Percentiles rank a stretch among this genome's conserved stretches.
Conservation (phyloP, 2,329 filamentous ascomycete species). For the Ascosphaera aggregata region DNA sequence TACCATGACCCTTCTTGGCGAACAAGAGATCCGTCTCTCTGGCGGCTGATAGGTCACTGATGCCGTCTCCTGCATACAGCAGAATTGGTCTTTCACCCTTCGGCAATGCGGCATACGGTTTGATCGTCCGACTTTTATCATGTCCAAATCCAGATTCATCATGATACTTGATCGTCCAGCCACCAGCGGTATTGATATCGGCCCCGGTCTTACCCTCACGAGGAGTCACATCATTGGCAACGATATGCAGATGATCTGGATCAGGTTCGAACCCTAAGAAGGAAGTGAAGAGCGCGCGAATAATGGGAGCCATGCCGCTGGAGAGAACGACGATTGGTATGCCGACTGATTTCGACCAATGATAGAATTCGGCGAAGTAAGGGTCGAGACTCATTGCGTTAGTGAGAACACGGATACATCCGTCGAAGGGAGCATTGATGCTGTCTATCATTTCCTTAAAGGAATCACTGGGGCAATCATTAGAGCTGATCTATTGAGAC, state of each 20-base stretch:
- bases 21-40: slow-evolving; percentile 85
- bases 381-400: slow-evolving; percentile 77
- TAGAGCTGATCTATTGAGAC: not conserved
- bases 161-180: slow-evolving; percentile 75
- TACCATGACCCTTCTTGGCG: slow-evolving; percentile 73
- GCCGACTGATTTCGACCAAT: slow-evolving; percentile 59
- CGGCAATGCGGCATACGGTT: slow-evolving; percentile 52
- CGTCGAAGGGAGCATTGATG: slow-evolving; percentile 52
- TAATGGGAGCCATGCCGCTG: slow-evolving; percentile 81
- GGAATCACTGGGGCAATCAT: slow-evolving; percentile 30
- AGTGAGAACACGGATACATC: slow-evolving; percentile 58
- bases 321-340: slow-evolving; percentile 82
- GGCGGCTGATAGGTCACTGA: slow-evolving; percentile 78
- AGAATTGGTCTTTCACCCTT: slow-evolving; percentile 47
- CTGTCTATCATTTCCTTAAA: slow-evolving; percentile 88
- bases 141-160: slow-evolving; percentile 78
- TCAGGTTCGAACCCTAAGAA: slow-evolving; percentile 52
- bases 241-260: slow-evolving; percentile 53
- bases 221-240: slow-evolving; percentile 58
- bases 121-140: slow-evolving; percentile 82
- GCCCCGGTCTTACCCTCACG: slow-evolving; percentile 33
- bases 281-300: slow-evolving; percentile 57
- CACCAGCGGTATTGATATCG: slow-evolving; percentile 50
- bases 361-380: slow-evolving; percentile 66
- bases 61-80: slow-evolving; percentile 89